These are phyloP conservation scores for Allium sativum DNA, from an alignment of 106 monocot species.

Conservation along the genomic window DNA sequence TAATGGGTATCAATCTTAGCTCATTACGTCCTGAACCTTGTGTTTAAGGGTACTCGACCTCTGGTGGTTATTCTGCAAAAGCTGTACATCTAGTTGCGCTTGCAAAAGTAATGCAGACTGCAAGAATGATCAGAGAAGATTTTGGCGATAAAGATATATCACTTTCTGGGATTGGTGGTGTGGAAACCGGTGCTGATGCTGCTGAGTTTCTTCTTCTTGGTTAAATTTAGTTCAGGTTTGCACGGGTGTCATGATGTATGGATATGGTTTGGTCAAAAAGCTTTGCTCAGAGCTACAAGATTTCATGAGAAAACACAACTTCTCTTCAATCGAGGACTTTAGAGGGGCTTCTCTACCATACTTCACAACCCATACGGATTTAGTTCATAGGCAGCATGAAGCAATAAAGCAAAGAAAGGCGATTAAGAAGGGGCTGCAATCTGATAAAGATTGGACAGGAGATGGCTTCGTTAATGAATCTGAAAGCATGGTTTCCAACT, in stretches of 20 bases:
- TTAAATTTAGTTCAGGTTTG: not conserved
- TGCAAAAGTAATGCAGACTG: conserved; percentile 93
- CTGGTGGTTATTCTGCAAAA: conserved; percentile 90
- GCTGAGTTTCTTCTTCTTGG: too few species aligned
- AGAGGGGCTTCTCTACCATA: conserved; percentile 67
- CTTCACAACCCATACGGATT: conserved; percentile 89
- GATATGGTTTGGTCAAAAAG: conserved; percentile 18
- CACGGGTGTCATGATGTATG: conserved; percentile 22
- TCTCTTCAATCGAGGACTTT: conserved; percentile 23
- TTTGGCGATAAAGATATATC: too few species aligned
- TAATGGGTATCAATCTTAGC: conserved; percentile 93
- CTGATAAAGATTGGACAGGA: conserved; percentile 98
- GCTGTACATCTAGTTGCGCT: conserved; percentile 98
- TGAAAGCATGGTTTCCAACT: conserved; percentile 99
- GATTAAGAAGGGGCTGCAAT: conserved; percentile 62
- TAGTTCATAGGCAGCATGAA: conserved; percentile 74
- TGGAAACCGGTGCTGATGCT: too few species aligned
- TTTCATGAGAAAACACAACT: conserved; percentile 24
- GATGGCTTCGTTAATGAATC: conserved; percentile 96
- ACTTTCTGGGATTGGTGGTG: too few species aligned
- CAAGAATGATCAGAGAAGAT: conserved; percentile 78
- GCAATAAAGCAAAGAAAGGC: conserved; percentile 83
- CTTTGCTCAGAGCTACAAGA: conserved; percentile 21
- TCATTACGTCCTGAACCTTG: conserved; percentile 94
- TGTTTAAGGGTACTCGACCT: conserved; percentile 93